A percentile compares a stretch with the other conserved stretches of the same genome.
Conservation (phyloP, 805 yeast genomes). For the Nakazawaea wyomingensis region DNA sequence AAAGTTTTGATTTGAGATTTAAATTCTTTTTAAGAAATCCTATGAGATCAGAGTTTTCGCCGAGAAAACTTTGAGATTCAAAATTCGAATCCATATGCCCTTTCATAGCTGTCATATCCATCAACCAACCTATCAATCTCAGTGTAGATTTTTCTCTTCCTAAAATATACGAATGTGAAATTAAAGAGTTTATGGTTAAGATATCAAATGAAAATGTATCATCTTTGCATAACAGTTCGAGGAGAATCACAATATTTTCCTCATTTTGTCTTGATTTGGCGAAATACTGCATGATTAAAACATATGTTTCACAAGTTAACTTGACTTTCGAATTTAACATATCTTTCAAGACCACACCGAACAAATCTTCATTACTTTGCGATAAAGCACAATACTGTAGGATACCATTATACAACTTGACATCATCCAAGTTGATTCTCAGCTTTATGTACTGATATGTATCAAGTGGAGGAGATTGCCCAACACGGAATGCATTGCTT, state of each 20-base stretch:
- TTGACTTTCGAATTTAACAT: neutral
- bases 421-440: conserved; percentile 3
- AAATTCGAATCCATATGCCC: neutral
- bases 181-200: neutral
- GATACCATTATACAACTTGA: conserved; percentile 2
- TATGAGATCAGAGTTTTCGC: neutral
- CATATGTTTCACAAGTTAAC: neutral
- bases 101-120: conserved; percentile 3
- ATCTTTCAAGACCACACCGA: neutral
- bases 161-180: neutral
- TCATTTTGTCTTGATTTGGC: neutral
- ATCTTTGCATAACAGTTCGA: neutral
- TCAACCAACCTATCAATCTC: neutral
- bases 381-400: neutral
- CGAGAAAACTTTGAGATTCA: neutral
- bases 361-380: neutral
- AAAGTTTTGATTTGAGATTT: neutral
- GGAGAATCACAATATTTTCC: neutral
- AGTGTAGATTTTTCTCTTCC: neutral
- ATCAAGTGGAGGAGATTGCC: conserved; percentile 1
- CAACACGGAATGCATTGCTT: conserved; percentile 3
- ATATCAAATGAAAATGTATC: neutral
- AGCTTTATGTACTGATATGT: conserved; percentile 2
- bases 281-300: neutral
- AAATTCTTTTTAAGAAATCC: neutral